Base-by-base conservation (phyloP, 371 early-diverging fungal genomes). In the Lichtheimia ramosa region DNA sequence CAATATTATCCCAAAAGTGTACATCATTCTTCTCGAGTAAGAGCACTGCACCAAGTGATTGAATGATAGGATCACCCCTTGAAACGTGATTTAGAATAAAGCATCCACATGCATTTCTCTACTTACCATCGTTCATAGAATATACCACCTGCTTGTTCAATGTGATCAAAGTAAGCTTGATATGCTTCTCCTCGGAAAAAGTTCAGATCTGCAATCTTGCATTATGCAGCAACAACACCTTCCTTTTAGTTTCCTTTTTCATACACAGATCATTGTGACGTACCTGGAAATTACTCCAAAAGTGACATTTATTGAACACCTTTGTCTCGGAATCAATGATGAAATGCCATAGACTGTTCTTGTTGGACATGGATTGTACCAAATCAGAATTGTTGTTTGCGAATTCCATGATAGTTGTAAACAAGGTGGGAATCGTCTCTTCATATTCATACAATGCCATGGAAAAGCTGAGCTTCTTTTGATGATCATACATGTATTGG, bases 121-220 rank as follows among this genome's bases (percentile, higher is more conserved):
- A n/a, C n/a, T 51, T 64, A 69, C 81, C 77, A 83, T 72, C 95
- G 79, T 65, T 98, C 99, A 72, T 96, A 96, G 66, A 91, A 98
- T 67, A 98, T 96, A 3, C 89, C 96, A 21, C 92, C 92, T 2
- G 82, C 59, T 48, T 75, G 48, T 65, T 98, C 97, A 46, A 98
- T 73, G 56, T 81, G 83, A 24, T 90, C 73, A 61, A 97, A 96
- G 67, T 87, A 94, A 18, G 82, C 74, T 59, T 78, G 78, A 69
- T 96, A 97, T 16, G 82, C 77, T 25, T 84, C 59, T 10, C 74
- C 62, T 59, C 64, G 67, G 58, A 70, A 79, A 50, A 75, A 79
- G 7, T 61, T 55, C n/a, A 73, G 51, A 65, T 73, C 70, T 13
- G 71, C 68, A 65, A 79, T 72, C 79, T 79, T 61, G 5, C 16